Conservation (phyloP, 1,139 yeast species). For the Geotrichum citri-aurantii region DNA sequence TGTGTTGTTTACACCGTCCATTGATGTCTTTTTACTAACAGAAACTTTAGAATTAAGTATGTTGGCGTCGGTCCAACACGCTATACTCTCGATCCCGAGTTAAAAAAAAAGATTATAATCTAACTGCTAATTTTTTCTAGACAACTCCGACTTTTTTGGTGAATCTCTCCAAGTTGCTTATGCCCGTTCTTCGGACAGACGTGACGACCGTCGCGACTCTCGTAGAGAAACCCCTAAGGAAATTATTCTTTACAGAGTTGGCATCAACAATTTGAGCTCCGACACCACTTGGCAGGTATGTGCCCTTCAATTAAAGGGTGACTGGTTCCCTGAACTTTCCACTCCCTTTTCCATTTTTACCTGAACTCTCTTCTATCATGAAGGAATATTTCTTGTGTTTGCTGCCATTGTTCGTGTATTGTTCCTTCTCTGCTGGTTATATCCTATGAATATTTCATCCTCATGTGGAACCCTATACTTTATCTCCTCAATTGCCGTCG, state of each 20-base stretch:
- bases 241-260: constrained; percentile 24
- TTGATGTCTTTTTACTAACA: background rate
- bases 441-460: background rate
- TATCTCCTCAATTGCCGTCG: background rate
- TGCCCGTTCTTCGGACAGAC: constrained; percentile 28
- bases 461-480: background rate
- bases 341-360: background rate
- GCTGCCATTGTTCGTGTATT: constrained; percentile 22
- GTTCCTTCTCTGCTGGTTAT: constrained; percentile 17
- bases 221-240: constrained; percentile 23
- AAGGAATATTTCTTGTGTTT: constrained; percentile 18
- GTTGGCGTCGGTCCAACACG: background rate
- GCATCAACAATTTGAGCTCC: constrained; percentile 26
- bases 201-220: constrained; percentile 21
- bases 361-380: constrained; percentile 2
- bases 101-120: constrained; percentile 10
- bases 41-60: constrained; percentile 8
- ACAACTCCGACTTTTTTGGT: constrained; percentile 31
- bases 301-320: constrained; percentile 15
- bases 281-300: constrained; percentile 32
- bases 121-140: constrained; percentile 23
- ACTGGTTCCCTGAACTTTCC: constrained; percentile 6
- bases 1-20: background rate
- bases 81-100: background rate
- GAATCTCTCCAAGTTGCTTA: constrained; percentile 31